Evolutionary conservation across 2,329 filamentous ascomycete genomes (phyloP).

Genomic region (Aspergillus fumigatus): DNA sequence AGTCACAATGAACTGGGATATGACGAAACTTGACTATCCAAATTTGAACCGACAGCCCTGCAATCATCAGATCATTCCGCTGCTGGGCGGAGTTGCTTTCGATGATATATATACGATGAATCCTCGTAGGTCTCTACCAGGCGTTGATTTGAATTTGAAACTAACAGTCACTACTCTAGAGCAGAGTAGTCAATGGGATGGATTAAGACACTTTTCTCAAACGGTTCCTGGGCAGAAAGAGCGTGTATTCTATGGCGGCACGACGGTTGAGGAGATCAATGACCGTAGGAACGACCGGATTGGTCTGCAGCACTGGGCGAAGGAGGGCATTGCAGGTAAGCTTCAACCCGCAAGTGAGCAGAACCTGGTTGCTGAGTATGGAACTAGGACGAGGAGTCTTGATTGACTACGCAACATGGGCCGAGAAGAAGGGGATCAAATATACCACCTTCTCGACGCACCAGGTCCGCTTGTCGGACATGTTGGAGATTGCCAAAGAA

Average conservation of each 20-base stretch:
- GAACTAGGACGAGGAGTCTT: constrained; percentile 46
- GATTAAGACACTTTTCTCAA: constrained; percentile 47
- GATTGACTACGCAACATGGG: constrained; percentile 48
- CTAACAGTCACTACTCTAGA: constrained; percentile 22
- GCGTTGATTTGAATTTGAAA: neutral
- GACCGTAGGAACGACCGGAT: constrained; percentile 43
- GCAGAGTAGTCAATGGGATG: constrained; percentile 51
- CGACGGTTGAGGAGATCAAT: constrained; percentile 43
- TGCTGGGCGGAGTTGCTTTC: constrained; percentile 46
- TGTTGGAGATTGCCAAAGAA: constrained; percentile 39
- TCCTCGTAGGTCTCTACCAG: constrained; percentile 33
- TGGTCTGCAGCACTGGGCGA: constrained; percentile 47
- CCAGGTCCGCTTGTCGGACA: constrained; percentile 32
- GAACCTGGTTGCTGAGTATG: neutral
- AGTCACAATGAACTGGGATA: constrained; percentile 52
- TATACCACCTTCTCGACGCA: constrained; percentile 41
- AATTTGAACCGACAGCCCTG: constrained; percentile 51
- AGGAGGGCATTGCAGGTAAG: constrained; percentile 43
- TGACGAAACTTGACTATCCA: constrained; percentile 53
- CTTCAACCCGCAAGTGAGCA: neutral
- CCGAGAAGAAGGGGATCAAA: constrained; percentile 35
- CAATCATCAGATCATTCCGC: constrained; percentile 47
- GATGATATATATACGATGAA: constrained; percentile 51
- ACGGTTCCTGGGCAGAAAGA: constrained; percentile 33
- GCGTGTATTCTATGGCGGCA: constrained; percentile 48